These are phyloP conservation scores for Trichoderma asperellum DNA, from an alignment of 2,329 filamentous ascomycete genomes.

Conservation along the genomic window DNA sequence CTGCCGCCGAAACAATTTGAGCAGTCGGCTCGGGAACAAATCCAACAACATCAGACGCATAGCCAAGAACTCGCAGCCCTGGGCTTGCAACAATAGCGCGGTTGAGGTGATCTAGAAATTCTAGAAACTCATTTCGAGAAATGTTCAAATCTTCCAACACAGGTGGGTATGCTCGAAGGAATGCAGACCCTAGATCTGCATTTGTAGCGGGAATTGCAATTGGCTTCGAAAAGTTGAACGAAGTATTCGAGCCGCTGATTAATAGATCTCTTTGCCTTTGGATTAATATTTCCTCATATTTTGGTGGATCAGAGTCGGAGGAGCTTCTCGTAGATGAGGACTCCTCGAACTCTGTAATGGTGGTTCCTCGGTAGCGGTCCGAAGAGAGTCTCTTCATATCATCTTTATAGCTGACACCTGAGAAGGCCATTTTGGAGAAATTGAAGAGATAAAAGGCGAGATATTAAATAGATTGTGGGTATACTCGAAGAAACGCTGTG, in stretches of 20 bases:
- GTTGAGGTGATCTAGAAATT: constrained; percentile 11
- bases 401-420: not conserved
- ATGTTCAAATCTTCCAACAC: not conserved
- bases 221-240: not conserved
- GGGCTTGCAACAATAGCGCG: constrained; percentile 7
- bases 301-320: not conserved
- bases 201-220: constrained; percentile 16
- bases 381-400: not conserved
- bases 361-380: not conserved
- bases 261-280: not conserved
- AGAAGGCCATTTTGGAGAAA: not conserved
- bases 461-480: not conserved
- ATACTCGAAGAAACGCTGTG: not conserved
- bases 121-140: not conserved
- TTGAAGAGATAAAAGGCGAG: not conserved
- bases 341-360: not conserved
- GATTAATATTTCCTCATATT: not conserved
- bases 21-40: constrained; percentile 10
- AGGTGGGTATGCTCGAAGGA: not conserved
- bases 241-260: not conserved
- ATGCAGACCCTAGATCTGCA: constrained; percentile 6
- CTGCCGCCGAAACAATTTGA: not conserved
- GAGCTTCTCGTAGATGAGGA: not conserved
- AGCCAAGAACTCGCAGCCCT: not conserved
- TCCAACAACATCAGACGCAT: constrained; percentile 1